These are phyloP conservation scores for Gloeopeniophorella convolvens DNA, from an alignment of 768 basidiomycete species.

Conservation along the genomic window DNA sequence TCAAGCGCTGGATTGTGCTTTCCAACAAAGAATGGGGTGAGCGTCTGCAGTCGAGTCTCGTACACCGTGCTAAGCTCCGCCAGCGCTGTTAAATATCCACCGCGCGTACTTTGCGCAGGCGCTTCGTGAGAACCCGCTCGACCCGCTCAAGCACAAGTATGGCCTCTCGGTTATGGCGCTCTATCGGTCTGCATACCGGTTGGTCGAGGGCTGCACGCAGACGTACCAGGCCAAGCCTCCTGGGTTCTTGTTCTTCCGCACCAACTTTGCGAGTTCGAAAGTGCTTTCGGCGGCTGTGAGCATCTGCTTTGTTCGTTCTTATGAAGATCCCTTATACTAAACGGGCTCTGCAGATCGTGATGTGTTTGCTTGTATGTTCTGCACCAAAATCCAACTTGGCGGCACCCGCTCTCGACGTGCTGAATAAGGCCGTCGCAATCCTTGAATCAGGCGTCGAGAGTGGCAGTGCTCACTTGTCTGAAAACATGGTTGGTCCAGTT, in stretches of 20 bases:
- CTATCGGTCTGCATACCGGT: constrained; percentile 65
- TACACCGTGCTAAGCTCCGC: neutral
- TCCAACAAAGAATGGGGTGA: constrained; percentile 27
- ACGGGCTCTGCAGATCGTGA: constrained; percentile 35
- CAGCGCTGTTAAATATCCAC: constrained; percentile 60
- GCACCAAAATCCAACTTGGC: constrained; percentile 34
- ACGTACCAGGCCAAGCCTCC: constrained; percentile 35
- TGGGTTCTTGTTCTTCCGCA: constrained; percentile 34
- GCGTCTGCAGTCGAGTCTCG: constrained; percentile 18
- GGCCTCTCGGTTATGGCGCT: constrained; percentile 65
- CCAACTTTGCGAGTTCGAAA: constrained; percentile 58
- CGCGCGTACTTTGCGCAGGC: constrained; percentile 64
- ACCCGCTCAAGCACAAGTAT: constrained; percentile 55
- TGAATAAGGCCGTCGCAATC: constrained; percentile 29
- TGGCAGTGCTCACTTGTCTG: constrained; percentile 25
- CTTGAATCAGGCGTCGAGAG: constrained; percentile 26
- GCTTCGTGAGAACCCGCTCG: constrained; percentile 49
- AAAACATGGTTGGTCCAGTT: constrained; percentile 12
- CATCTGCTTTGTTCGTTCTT: constrained; percentile 3
- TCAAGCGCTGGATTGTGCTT: constrained; percentile 20
- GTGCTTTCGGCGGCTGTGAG: constrained; percentile 59
- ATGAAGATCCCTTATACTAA: neutral
- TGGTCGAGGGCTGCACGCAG: constrained; percentile 45
- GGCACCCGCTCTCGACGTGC: constrained; percentile 30
- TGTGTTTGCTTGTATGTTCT: constrained; percentile 33